A percentile compares a stretch with the other conserved stretches of the same genome.
phyloP scores from a whole-genome alignment of 208 protist genomes.

The Crithidia expoeki region DNA sequence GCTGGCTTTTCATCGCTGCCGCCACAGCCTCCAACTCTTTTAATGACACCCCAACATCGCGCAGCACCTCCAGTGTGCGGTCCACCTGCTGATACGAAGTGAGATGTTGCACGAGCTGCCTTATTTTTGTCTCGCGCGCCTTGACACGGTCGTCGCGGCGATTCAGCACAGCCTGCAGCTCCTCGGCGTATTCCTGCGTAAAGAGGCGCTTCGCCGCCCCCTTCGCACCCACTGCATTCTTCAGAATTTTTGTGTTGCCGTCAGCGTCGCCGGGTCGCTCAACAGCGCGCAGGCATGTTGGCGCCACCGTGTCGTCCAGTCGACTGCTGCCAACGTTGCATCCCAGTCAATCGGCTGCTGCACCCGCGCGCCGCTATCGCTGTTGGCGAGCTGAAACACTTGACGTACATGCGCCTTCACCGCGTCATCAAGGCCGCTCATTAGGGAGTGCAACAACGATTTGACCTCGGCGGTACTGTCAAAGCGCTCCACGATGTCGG shows the following conservation, averaged over 20 bases:
- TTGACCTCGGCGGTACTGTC: conserved; percentile 73
- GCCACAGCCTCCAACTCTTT: conserved; percentile 42
- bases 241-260: conserved; percentile 51
- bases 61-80: conserved; percentile 53
- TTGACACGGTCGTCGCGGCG: conserved; percentile 42
- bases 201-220: conserved; percentile 47
- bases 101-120: conserved; percentile 50
- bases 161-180: conserved; percentile 48
- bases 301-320: conserved; percentile 72
- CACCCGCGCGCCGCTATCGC: neutral
- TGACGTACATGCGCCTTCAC: conserved; percentile 43
- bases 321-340: conserved; percentile 51
- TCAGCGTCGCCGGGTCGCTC: conserved; percentile 43
- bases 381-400: conserved; percentile 46
- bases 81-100: conserved; percentile 64
- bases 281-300: conserved; percentile 52
- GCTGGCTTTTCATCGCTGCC: conserved; percentile 17
- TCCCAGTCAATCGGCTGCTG: conserved; percentile 57
- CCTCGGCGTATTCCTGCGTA: conserved; percentile 47
- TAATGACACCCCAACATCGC: conserved; percentile 46
- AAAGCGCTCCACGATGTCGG: conserved; percentile 50
- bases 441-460: conserved; percentile 62
- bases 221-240: conserved; percentile 70
- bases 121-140: conserved; percentile 22
- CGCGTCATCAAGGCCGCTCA: conserved; percentile 44